Conservation (phyloP, 441 rosid genomes). For the Populus trichocarpa region DNA sequence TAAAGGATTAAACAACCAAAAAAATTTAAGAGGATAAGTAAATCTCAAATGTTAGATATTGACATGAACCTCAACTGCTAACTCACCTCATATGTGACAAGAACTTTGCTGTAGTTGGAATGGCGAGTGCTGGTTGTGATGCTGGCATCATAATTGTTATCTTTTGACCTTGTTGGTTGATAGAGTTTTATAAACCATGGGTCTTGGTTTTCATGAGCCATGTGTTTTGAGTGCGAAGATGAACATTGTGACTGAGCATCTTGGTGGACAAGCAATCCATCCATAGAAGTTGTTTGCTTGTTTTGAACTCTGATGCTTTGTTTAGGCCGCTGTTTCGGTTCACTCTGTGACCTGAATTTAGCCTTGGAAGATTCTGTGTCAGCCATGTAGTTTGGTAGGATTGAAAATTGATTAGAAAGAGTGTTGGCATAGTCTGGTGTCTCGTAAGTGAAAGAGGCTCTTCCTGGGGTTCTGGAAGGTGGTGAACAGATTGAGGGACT, state of each 20-base stretch:
- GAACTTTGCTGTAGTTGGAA: conserved; percentile 27
- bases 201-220: conserved; percentile 29
- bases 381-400: conserved; percentile 49
- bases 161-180: conserved; percentile 19
- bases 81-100: conserved; percentile 37
- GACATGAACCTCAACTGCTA: neutral
- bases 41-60: neutral
- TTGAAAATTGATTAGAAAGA: conserved; percentile 5
- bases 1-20: neutral
- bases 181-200: conserved; percentile 40
- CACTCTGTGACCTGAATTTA: conserved; percentile 60
- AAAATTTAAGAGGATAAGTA: neutral
- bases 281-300: conserved; percentile 15
- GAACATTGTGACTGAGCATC: conserved; percentile 21
- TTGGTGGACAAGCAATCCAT: conserved; percentile 14
- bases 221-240: conserved; percentile 15
- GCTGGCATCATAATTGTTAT: conserved; percentile 9
- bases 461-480: conserved; percentile 23
- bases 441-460: conserved; percentile 34
- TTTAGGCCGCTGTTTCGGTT: conserved; percentile 52
- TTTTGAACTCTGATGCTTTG: conserved; percentile 14
- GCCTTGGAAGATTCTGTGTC: conserved; percentile 58
- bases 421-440: conserved; percentile 15
- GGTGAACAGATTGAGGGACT: conserved; percentile 25
- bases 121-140: conserved; percentile 19